Conservation (phyloP, 2,329 filamentous ascomycete species). For the Herpotrichia juniperi region DNA sequence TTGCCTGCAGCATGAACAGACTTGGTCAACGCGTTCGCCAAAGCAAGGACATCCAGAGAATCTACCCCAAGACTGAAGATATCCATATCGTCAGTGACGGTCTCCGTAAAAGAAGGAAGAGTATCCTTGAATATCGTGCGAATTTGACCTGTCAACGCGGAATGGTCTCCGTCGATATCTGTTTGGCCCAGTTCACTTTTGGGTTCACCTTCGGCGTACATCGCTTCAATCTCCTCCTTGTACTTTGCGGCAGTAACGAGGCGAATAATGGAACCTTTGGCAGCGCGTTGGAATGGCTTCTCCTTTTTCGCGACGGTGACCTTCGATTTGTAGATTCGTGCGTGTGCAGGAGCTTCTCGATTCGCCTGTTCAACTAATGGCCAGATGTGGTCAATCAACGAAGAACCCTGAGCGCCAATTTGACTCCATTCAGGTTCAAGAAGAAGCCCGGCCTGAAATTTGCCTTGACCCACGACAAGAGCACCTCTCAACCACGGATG, state of each 20-base stretch:
- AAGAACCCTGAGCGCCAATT: conserved; percentile 5
- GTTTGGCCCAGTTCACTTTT: background rate
- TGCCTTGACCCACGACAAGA: conserved; percentile 2
- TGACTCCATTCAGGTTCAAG: too few species aligned
- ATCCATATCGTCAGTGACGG: too few species aligned
- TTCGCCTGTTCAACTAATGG: conserved; percentile 27
- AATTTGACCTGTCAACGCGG: too few species aligned
- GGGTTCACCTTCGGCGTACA: conserved; percentile 14
- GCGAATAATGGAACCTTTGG: conserved; percentile 32
- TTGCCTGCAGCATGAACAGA: too few species aligned
- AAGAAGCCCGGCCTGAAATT: conserved; percentile 11
- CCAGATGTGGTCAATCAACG: conserved; percentile 29
- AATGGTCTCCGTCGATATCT: background rate
- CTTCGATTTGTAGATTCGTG: conserved; percentile 21
- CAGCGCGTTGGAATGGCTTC: conserved; percentile 21
- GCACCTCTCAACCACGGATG: conserved; percentile 4
- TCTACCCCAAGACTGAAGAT: too few species aligned
- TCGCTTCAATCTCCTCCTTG: conserved; percentile 25
- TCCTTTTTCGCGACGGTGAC: conserved; percentile 17
- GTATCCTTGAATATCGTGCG: too few species aligned
- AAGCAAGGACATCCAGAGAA: too few species aligned
- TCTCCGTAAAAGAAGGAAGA: too few species aligned
- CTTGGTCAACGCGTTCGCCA: too few species aligned
- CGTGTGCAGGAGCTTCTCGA: conserved; percentile 25
- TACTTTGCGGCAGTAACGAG: conserved; percentile 26